Evolutionary conservation across 129 eudicot species (phyloP).

Genomic region (Lactuca sativa): DNA sequence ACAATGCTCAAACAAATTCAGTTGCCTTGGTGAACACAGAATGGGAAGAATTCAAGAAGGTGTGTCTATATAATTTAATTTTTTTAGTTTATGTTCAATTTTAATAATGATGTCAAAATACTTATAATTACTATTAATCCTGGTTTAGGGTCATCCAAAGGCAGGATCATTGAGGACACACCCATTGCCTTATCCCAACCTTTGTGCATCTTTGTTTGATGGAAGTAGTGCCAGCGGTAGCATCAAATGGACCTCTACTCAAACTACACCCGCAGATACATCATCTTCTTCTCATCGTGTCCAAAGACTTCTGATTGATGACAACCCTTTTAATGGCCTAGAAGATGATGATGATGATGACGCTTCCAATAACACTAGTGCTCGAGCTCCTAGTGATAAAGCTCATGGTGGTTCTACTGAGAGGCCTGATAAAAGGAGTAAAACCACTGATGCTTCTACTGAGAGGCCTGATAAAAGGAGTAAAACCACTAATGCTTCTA

Average conservation of each 20-base stretch:
- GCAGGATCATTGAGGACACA: not conserved
- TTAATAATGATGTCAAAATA: not conserved
- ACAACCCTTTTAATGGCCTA: too few species aligned
- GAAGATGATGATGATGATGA: not conserved
- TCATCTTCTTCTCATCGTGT: not conserved
- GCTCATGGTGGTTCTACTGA: too few species aligned
- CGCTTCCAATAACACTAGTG: not conserved
- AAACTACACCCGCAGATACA: too few species aligned
- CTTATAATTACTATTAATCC: not conserved
- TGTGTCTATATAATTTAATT: not conserved
- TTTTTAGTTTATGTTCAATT: not conserved
- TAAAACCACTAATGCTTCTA: too few species aligned
- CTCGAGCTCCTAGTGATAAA: too few species aligned
- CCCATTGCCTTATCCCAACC: not conserved
- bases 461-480: too few species aligned
- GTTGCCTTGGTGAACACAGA: not conserved
- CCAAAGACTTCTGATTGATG: not conserved
- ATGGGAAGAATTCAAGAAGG: constrained; percentile 1
- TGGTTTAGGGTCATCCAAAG: not conserved
- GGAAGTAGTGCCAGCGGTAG: too few species aligned
- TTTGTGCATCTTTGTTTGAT: not conserved
- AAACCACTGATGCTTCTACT: not conserved
- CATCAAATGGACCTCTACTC: too few species aligned
- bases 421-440: not conserved
- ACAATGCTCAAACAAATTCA: not conserved